These are phyloP conservation scores for Suaeda aralocaspica DNA, from an alignment of 148 eudicot species.

Conservation along the genomic window DNA sequence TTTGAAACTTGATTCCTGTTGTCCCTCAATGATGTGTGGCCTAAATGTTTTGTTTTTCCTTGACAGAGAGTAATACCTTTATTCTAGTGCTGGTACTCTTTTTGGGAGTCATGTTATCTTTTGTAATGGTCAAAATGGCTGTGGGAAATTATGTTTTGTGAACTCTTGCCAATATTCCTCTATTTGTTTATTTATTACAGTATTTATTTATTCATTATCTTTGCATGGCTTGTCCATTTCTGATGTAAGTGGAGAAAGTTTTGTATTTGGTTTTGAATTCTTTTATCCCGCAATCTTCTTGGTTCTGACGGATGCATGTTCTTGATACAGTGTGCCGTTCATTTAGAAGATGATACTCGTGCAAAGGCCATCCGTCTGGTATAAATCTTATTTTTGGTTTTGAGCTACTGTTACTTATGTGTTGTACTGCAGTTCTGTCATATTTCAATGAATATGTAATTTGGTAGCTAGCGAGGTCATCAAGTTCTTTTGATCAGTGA, in stretches of 20 bases:
- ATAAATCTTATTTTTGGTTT: slow-evolving; percentile 19
- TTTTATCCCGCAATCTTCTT: slow-evolving; percentile 6
- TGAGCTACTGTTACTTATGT: slow-evolving; percentile 1
- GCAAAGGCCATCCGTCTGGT: slow-evolving; percentile 93
- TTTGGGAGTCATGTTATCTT: not conserved
- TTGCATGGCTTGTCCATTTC: no score
- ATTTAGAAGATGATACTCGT: slow-evolving; percentile 81
- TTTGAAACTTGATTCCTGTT: not conserved
- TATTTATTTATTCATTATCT: no score
- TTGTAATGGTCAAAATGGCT: not conserved
- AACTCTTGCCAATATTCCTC: no score
- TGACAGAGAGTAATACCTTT: not conserved
- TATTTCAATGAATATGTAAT: slow-evolving; percentile 1
- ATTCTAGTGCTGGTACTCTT: not conserved
- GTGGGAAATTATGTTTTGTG: not conserved
- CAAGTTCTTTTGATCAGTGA: not conserved
- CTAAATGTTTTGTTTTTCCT: not conserved
- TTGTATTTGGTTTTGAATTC: no score
- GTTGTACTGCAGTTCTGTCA: not conserved
- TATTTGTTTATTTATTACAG: no score
- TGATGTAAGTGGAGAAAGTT: no score
- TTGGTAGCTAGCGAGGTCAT: not conserved
- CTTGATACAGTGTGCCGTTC: slow-evolving; percentile 76
- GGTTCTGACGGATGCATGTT: slow-evolving; percentile 25
- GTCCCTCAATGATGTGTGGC: not conserved